Base-by-base conservation (phyloP, 768 basidiomycete species). In the Psilocybe azurescens region DNA sequence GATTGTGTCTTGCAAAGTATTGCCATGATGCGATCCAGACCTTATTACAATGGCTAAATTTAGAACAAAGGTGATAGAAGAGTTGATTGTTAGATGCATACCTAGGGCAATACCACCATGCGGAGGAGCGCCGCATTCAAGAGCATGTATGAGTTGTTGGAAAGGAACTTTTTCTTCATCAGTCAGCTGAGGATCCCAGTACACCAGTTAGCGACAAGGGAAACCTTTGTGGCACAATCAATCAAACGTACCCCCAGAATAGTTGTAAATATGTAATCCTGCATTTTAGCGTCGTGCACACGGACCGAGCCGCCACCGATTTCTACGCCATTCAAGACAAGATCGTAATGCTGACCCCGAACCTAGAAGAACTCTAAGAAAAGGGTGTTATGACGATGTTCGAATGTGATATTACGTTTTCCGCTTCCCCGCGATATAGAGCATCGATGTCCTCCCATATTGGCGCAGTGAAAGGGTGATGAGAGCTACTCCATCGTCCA, bases 391-490 rank as follows among this genome's bases (percentile, higher is more conserved):
- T 5, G 30, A 18, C 16, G 32, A 9, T 36, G 6, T 53, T 9
- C 36, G 33, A 44, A 49, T 59, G 24, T 59, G 55, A 60, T 14
- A 44, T 56, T 60, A 71, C 82, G 67, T 79, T 74, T 55, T 87
- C 86, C 51, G 90, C 77, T 67, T 86, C 80, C 39, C 93, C 94
- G 46, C 78, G 78, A 70, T 90, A 89, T 77, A 98, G 80, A 39
- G 86, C 84, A 50, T 87, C 81, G 28, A 97, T 81, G 74, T 98
- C 96, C 74, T 97, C 86, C 82, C 82, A 91, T 88, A 96, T 92
- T 20, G 96, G 96, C 8, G 96, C 95, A 11, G 96, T 98, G 76
- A 98, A 98, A 2, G 96, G 96, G 75, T 98, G 96, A 70, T 98
- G 96, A 3, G 93, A 89, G 65, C 91, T 92, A 65, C 92, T 91